Evolutionary conservation across 1,139 yeast species (phyloP).

Genomic region (Geotrichum siamense): DNA sequence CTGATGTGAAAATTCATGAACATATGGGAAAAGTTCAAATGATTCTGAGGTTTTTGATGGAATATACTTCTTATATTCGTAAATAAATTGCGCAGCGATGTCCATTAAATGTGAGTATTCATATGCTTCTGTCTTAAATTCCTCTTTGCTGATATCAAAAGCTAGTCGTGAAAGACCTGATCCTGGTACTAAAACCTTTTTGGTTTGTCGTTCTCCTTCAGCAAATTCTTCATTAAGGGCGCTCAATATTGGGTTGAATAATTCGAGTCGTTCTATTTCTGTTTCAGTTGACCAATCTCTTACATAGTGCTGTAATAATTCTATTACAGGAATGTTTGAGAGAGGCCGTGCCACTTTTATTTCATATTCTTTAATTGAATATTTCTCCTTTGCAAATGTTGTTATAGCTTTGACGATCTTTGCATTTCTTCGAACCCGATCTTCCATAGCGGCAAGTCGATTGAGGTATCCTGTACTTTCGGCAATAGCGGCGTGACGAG

Average conservation of each 20-base stretch:
- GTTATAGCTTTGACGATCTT: constrained; percentile 43
- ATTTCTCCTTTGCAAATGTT: constrained; percentile 36
- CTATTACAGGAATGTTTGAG: constrained; percentile 51
- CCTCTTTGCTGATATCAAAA: constrained; percentile 47
- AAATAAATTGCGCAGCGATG: constrained; percentile 55
- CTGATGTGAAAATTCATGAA: constrained; percentile 70
- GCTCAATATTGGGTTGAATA: constrained; percentile 43
- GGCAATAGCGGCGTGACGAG: constrained; percentile 50
- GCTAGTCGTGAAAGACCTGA: constrained; percentile 72
- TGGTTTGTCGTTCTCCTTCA: constrained; percentile 21
- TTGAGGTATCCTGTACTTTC: constrained; percentile 49
- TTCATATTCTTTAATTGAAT: constrained; percentile 43
- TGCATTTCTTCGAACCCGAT: constrained; percentile 42
- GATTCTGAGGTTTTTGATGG: not conserved
- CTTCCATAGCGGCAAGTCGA: constrained; percentile 45
- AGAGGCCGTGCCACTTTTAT: constrained; percentile 26
- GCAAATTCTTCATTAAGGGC: constrained; percentile 34
- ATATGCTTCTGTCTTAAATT: constrained; percentile 53
- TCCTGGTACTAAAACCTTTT: constrained; percentile 58
- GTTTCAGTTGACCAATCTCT: constrained; percentile 61
- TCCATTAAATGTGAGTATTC: constrained; percentile 73
- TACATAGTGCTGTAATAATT: constrained; percentile 62
- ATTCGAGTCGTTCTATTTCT: constrained; percentile 45
- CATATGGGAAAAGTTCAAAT: constrained; percentile 46
- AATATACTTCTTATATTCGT: constrained; percentile 3